Evolutionary conservation across 208 protist species (phyloP).

Genomic region (Endotrypanum monterogeii): DNA sequence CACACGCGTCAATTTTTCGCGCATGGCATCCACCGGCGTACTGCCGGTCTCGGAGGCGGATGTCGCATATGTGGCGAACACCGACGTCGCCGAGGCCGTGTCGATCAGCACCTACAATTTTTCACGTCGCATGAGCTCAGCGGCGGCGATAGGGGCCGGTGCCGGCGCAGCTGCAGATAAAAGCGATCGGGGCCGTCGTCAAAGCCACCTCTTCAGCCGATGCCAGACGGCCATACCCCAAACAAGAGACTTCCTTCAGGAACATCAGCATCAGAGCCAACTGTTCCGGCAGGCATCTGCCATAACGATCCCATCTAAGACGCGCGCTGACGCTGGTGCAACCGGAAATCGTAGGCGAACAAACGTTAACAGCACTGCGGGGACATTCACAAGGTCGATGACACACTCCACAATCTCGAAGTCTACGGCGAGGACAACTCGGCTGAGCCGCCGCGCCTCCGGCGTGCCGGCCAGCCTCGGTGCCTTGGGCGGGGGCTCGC

Average conservation of each 20-base stretch:
- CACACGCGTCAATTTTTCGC: constrained; percentile 23
- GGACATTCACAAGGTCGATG: constrained; percentile 28
- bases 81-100: constrained; percentile 46
- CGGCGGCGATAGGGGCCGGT: constrained; percentile 3
- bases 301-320: constrained; percentile 1
- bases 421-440: not conserved
- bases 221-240: constrained; percentile 33
- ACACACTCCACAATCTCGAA: constrained; percentile 12
- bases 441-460: constrained; percentile 1
- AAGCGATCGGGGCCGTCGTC: not conserved
- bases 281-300: constrained; percentile 15
- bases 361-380: not conserved
- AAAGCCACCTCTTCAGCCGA: constrained; percentile 28
- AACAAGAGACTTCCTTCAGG: not conserved
- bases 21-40: constrained; percentile 41
- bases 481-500: constrained; percentile 7
- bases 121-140: constrained; percentile 38
- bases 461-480: constrained; percentile 10
- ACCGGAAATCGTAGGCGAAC: not conserved
- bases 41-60: constrained; percentile 62
- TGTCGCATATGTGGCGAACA: constrained; percentile 52
- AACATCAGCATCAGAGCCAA: not conserved
- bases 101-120: constrained; percentile 61
- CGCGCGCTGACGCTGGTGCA: constrained; percentile 1
- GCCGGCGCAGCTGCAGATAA: constrained; percentile 7